Evolutionary conservation across 106 monocot species (phyloP).

Genomic region (Amphibolis antarctica): DNA sequence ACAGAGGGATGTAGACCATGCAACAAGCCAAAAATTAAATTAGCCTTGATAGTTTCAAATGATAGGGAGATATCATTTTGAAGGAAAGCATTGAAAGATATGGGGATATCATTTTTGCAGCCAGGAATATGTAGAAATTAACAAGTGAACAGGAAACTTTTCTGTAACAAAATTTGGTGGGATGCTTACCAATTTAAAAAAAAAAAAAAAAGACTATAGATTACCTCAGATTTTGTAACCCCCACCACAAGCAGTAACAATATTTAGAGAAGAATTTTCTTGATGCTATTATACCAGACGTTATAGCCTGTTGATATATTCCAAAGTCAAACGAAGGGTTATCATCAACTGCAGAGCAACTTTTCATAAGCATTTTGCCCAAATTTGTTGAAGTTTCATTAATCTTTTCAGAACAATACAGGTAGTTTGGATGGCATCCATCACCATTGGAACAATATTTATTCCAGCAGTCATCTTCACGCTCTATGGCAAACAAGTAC

Average conservation of each 20-base stretch:
- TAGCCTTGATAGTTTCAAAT: too few relatives aligned
- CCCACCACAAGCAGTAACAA: constrained; percentile 85
- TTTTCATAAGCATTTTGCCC: constrained; percentile 5
- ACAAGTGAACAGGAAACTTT: too few relatives aligned
- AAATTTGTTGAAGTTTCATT: constrained; percentile 7
- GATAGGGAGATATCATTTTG: too few relatives aligned
- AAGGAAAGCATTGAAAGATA: too few relatives aligned
- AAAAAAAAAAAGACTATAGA: neutral
- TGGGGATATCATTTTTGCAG: too few relatives aligned
- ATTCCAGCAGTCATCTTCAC: constrained; percentile 81
- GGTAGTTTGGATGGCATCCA: constrained; percentile 24
- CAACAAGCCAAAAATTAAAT: too few relatives aligned
- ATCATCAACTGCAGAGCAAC: constrained; percentile 16
- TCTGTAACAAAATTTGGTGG: too few relatives aligned
- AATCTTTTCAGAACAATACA: constrained; percentile 21
- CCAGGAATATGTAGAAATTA: too few relatives aligned
- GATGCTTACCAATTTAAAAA: neutral
- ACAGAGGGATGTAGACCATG: too few relatives aligned
- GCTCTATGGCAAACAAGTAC: constrained; percentile 71
- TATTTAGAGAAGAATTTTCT: constrained; percentile 48
- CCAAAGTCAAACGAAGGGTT: constrained; percentile 23
- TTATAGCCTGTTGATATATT: constrained; percentile 52
- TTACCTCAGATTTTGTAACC: constrained; percentile 81
- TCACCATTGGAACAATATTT: constrained; percentile 17
- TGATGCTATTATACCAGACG: constrained; percentile 47